phyloP scores from a whole-genome alignment of 164 flowering plant genomes.

The Umbellularia californica region DNA sequence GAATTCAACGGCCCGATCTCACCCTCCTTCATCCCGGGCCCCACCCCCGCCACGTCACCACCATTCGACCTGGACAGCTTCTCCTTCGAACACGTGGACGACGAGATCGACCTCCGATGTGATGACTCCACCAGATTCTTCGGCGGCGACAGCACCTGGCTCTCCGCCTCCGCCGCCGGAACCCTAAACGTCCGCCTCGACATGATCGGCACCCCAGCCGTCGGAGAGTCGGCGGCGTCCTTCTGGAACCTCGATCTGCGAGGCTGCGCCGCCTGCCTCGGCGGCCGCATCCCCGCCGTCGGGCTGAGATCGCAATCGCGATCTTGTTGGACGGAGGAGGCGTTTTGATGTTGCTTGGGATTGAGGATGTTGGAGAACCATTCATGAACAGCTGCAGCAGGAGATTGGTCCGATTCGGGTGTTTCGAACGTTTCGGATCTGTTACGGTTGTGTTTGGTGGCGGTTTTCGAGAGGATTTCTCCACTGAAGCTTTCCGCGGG shows the following conservation, averaged over 20 bases:
- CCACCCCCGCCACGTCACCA: slow-evolving; percentile 1
- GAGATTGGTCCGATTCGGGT: slow-evolving; percentile 20
- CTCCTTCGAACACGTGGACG: slow-evolving; percentile 46
- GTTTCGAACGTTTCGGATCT: slow-evolving; percentile 24
- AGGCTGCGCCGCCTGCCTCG: slow-evolving; percentile 23
- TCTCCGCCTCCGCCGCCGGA: slow-evolving; percentile 15
- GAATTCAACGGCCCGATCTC: slow-evolving; percentile 30
- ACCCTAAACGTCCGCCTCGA: slow-evolving; percentile 33
- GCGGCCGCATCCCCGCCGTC: slow-evolving; percentile 19
- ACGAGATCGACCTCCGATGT: slow-evolving; percentile 45
- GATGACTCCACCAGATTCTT: slow-evolving; percentile 36
- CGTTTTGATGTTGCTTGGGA: slow-evolving; percentile 9
- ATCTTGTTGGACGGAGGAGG: not conserved
- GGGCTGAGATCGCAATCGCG: not conserved
- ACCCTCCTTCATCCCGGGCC: not conserved
- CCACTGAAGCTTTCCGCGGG: slow-evolving; percentile 45
- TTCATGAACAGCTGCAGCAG: slow-evolving; percentile 41
- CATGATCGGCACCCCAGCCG: slow-evolving; percentile 16
- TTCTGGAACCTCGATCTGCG: slow-evolving; percentile 56
- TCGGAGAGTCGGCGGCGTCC: slow-evolving; percentile 20
- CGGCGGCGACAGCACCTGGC: slow-evolving; percentile 45
- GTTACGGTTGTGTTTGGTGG: slow-evolving; percentile 39
- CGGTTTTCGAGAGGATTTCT: slow-evolving; percentile 55
- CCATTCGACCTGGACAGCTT: slow-evolving; percentile 15
- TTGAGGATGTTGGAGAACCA: slow-evolving; percentile 59